Base-by-base conservation (phyloP, 331 rosid species). In the Acacia concinna region DNA sequence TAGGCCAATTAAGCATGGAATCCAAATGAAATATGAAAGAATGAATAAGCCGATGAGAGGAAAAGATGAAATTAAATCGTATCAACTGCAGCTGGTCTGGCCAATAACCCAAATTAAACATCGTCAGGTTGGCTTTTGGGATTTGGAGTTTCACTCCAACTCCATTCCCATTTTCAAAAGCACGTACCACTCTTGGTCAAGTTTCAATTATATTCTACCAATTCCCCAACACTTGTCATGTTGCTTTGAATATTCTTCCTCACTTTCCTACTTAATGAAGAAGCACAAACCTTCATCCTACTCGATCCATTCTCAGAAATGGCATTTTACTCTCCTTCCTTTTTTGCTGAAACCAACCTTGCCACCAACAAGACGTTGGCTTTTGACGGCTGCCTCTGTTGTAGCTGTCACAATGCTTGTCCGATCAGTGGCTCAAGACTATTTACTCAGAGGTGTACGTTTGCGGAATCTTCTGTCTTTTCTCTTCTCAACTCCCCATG, bases 401-500 rank as follows among this genome's bases (percentile, higher is more conserved):
- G 90, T 91, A 2, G 90, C 92, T 68, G 86, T 97, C 5, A 68
- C 79, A 40, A 73, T 93, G 88, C 27, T 91, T 0, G 68, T 75
- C 69, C 87, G 93, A 7, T 82, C 93, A 0, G 44, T 91, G 2
- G 87, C 82, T 59, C 85, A 51, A 1, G 77, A 83, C n/a, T 75
- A 71, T 60, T 2, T 90, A 3, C 65, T 46, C 64, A 44, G 28
- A 2, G 83, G 83, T 6, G 41, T 84, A 41, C 41, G 80, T 27
- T n/a, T n/a, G n/a, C n/a, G 35, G 49, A 60, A 21, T 85, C 34
- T 70, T 81, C 72, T 23, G 18, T 23, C 84, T 85, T 5, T 89
- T 86, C 90, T 91, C 97, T 2, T 66, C 83, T 25, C 84, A 84
- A 20, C 77, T 84, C 80, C 91, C 93, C 6, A 83, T 91, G 79